Evolutionary conservation across 352 stramenopile genomes (phyloP), one percentile per base, ranked within the genome.

Genomic region (Pythium periplocum): DNA sequence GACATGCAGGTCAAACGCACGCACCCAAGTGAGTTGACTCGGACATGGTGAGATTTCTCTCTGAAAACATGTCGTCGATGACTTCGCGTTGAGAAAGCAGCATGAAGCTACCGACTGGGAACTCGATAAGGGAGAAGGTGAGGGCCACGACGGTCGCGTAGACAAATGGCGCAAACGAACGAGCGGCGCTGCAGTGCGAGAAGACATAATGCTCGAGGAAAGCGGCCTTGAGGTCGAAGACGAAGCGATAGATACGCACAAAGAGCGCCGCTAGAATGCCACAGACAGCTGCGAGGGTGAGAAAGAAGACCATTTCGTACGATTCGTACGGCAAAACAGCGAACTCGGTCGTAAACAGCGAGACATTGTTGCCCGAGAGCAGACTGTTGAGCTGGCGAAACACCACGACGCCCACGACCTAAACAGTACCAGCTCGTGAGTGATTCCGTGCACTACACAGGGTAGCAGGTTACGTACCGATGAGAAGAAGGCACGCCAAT

Each of bases 401-500:
- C 30, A 95, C 78, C 7, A 97, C 73, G 35, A 90, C 84, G 26
- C 83, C 80, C 9, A 89, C 80, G 11, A 26, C 17, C 17, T 26
- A 26, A 26, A 26, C 17, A 26, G 17, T 26, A 26, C 17, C 17
- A 26, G 17, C 17, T 26, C 17, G 17, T 26, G 17, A 26, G 17
- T 26, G 17, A 26, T 26, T 0, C 17, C 17, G 17, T 26, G 17
- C 17, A 26, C 17, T 26, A 26, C 17, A 26, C 17, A 26, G 17
- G 17, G 17, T 26, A 26, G 17, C 17, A 26, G 17, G 17, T 26
- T 26, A 26, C 17, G 17, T 26, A 97, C 62, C 7, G 87, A 92
- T 31, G 78, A 86, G 57, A 97, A 91, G 69, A 97, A 96, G 3
- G 80, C 83, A n/a, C 82, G 77, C 75, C 86, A 95, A 57, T 96